Conservation (phyloP, 257 asterid genomes). For the Gardenia jasminoides region DNA sequence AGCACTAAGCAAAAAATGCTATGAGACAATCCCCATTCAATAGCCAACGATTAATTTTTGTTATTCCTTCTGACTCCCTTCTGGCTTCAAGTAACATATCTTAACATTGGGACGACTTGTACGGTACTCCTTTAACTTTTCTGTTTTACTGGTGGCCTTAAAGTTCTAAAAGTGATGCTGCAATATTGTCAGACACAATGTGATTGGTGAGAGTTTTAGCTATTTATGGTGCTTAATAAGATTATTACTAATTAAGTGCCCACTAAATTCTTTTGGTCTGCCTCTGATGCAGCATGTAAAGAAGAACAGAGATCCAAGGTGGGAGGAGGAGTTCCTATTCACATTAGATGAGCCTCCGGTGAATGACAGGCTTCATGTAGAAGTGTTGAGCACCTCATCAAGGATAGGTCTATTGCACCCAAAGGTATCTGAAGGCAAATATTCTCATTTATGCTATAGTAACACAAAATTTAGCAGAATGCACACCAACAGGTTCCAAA, state of each 20-base stretch:
- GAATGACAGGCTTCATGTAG: constrained; percentile 73
- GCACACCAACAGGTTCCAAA: not conserved
- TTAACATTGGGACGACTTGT: no score
- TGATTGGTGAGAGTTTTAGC: not conserved
- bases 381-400: constrained; percentile 77
- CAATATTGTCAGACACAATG: not conserved
- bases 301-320: constrained; percentile 96
- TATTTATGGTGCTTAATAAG: not conserved
- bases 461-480: not conserved
- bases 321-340: constrained; percentile 89
- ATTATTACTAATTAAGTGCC: not conserved
- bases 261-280: constrained; percentile 15
- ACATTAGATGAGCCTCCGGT: constrained; percentile 78
- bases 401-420: constrained; percentile 93
- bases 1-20: no score
- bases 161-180: not conserved
- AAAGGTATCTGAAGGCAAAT: constrained; percentile 50
- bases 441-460: constrained; percentile 10
- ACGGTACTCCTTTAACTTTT: not conserved
- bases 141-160: not conserved
- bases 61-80: no score
- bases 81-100: no score
- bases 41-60: no score
- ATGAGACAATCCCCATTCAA: no score
- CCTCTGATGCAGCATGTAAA: constrained; percentile 64